Conservation (phyloP, 1,139 yeast genomes). For the Candida sp. region DNA sequence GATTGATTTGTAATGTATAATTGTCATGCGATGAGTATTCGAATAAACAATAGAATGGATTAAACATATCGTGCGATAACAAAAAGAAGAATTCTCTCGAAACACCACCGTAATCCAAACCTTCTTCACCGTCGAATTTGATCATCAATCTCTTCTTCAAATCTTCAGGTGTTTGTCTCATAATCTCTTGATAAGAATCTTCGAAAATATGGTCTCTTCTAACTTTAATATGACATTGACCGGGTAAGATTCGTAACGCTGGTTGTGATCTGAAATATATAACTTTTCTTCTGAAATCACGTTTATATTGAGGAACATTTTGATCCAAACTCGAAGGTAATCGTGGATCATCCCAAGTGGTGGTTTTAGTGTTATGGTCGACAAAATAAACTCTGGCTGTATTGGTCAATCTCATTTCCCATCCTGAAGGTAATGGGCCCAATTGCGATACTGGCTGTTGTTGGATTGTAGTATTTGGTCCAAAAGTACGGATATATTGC, state of each 20-base stretch:
- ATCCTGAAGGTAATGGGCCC: conserved; percentile 97
- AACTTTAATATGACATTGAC: conserved; percentile 97
- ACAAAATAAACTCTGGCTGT: conserved; percentile 98
- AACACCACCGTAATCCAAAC: conserved; percentile 99
- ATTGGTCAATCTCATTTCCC: conserved; percentile 99
- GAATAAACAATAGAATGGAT: conserved; percentile 95
- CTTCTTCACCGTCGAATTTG: conserved; percentile 98
- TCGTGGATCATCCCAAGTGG: conserved; percentile 99
- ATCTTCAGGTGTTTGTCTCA: conserved; percentile 99
- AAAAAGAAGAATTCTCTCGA: conserved; percentile 96
- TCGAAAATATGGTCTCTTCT: conserved; percentile 96
- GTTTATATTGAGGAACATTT: conserved; percentile 98
- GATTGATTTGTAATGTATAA: conserved; percentile 95
- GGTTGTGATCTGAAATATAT: conserved; percentile 98
- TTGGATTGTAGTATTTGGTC: conserved; percentile 85
- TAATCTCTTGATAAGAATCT: conserved; percentile 96
- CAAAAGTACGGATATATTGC: conserved; percentile 95
- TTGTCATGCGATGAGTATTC: conserved; percentile 98
- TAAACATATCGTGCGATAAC: conserved; percentile 97
- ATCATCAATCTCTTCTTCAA: conserved; percentile 97
- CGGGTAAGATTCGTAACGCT: conserved; percentile 93
- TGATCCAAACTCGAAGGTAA: conserved; percentile 96
- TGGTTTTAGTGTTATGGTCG: conserved; percentile 97
- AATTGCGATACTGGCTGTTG: conserved; percentile 98
- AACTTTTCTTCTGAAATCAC: conserved; percentile 97